Percentiles rank a stretch among this genome's conserved stretches.
These are phyloP conservation scores for Termitomyces bulborhizus DNA, from an alignment of 768 basidiomycete species.

Conservation along the genomic window DNA sequence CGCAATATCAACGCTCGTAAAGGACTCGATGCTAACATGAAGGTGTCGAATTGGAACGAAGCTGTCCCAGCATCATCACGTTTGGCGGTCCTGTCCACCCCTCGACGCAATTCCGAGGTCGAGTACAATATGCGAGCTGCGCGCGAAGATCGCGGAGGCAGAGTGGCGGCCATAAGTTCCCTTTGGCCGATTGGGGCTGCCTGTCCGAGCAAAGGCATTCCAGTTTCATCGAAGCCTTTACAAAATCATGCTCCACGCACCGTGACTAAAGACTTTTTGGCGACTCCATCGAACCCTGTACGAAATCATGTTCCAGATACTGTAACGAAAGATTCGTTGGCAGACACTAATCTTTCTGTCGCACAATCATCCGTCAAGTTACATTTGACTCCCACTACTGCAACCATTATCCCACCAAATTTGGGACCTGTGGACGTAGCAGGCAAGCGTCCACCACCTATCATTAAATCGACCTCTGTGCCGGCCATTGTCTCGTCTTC, in stretches of 20 bases:
- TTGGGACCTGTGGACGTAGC: conserved; percentile 9
- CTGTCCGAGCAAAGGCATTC: neutral
- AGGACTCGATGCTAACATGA: too few species aligned
- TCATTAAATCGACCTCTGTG: conserved; percentile 59
- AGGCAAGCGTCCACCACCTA: conserved; percentile 25
- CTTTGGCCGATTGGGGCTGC: conserved; percentile 36
- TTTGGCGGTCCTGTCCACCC: too few species aligned
- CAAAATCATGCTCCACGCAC: neutral
- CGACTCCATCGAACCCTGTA: neutral
- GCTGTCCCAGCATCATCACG: too few species aligned
- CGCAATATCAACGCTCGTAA: too few species aligned
- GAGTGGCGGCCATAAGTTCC: conserved; percentile 66
- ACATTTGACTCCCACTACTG: neutral
- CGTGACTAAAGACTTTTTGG: too few species aligned
- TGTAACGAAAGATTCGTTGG: neutral
- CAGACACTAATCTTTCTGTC: neutral
- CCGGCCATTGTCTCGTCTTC: conserved; percentile 69
- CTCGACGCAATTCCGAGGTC: too few species aligned
- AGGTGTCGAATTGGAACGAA: too few species aligned
- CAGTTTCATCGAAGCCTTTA: conserved; percentile 1
- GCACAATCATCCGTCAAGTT: too few species aligned
- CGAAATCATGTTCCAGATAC: neutral
- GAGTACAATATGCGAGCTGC: too few species aligned
- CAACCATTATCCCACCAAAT: conserved; percentile 8
- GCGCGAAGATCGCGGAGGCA: conserved; percentile 54